These are phyloP conservation scores for Boletus sp. DNA, from an alignment of 768 basidiomycete species.

Conservation along the genomic window DNA sequence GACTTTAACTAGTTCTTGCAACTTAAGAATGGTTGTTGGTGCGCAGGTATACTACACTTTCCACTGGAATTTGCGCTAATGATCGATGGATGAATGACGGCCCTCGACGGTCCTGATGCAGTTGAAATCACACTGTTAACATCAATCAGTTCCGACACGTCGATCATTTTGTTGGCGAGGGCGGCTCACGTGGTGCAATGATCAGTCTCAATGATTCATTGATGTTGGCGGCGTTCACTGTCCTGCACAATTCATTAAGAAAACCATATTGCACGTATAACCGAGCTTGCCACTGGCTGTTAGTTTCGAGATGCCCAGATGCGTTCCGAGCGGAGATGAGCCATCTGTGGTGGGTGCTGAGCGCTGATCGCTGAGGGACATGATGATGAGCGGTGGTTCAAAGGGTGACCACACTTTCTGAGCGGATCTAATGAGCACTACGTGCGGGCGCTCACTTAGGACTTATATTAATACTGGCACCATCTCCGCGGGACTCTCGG, in stretches of 20 bases:
- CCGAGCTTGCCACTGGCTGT: neutral
- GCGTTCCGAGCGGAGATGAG: neutral
- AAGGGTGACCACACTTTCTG: neutral
- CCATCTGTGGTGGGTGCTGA: neutral
- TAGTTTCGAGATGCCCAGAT: neutral
- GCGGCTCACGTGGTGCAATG: no score
- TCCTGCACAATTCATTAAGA: neutral
- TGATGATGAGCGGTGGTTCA: neutral
- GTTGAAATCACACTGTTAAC: neutral
- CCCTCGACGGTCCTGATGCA: neutral
- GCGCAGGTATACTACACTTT: neutral
- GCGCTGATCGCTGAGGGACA: neutral
- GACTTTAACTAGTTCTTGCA: neutral
- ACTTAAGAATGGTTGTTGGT: neutral
- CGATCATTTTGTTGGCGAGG: neutral
- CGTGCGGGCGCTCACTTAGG: neutral
- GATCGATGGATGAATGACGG: neutral
- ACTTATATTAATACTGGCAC: neutral
- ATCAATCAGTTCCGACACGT: neutral
- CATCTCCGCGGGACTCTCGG: neutral
- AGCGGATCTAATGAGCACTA: no score
- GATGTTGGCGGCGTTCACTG: neutral
- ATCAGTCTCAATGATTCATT: neutral
- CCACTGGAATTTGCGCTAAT: neutral
- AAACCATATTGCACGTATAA: neutral